phyloP scores from a whole-genome alignment of 805 yeast species.

The Candida ulmi region DNA sequence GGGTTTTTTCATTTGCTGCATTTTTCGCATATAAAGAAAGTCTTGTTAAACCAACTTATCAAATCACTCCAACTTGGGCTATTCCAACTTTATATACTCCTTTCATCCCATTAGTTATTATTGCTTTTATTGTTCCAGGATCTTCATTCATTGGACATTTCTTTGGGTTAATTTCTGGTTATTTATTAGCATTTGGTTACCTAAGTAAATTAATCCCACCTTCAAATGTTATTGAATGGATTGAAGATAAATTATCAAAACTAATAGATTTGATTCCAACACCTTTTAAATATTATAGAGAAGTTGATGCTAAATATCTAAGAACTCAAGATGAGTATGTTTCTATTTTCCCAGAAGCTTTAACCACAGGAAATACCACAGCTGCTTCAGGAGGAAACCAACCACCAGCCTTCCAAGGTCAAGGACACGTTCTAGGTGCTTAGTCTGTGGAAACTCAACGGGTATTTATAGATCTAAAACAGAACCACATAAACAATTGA shows the following conservation, averaged over 20 bases:
- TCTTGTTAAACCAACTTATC: slow-evolving; percentile 33
- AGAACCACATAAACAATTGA: background rate
- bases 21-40: slow-evolving; percentile 51
- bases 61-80: slow-evolving; percentile 31
- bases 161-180: slow-evolving; percentile 64
- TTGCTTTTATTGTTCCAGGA: slow-evolving; percentile 52
- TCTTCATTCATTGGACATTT: slow-evolving; percentile 73
- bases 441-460: background rate
- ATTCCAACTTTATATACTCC: slow-evolving; percentile 63
- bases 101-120: slow-evolving; percentile 40
- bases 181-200: slow-evolving; percentile 50
- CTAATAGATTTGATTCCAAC: slow-evolving; percentile 50
- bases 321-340: slow-evolving; percentile 29
- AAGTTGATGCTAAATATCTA: slow-evolving; percentile 48
- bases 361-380: slow-evolving; percentile 2
- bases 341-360: slow-evolving; percentile 17
- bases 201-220: slow-evolving; percentile 61
- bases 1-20: slow-evolving; percentile 64
- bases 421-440: slow-evolving; percentile 18
- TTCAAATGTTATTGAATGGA: slow-evolving; percentile 52
- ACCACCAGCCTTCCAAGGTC: slow-evolving; percentile 14
- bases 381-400: background rate
- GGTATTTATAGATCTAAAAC: background rate
- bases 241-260: slow-evolving; percentile 49
- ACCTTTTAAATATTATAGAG: slow-evolving; percentile 51